Conservation (phyloP, 192 early-diverging fungal genomes). For the Gigaspora rosea region DNA sequence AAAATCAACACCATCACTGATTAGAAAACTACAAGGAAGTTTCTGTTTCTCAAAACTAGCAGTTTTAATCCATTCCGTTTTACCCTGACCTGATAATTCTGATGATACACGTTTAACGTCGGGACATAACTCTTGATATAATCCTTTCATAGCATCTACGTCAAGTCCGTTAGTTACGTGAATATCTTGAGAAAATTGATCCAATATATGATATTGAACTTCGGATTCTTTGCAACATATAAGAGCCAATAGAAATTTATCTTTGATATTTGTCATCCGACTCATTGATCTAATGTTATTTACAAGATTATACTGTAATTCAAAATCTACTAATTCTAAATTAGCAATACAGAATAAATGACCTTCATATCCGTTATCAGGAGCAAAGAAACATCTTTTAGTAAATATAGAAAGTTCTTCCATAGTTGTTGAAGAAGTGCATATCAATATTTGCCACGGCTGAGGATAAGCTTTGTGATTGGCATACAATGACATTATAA, state of each 20-base stretch:
- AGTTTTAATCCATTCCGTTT: constrained; percentile 30
- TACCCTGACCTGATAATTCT: constrained; percentile 26
- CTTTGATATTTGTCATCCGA: neutral
- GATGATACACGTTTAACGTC: constrained; percentile 24
- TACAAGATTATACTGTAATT: constrained; percentile 29
- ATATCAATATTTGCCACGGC: constrained; percentile 31
- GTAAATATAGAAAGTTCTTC: constrained; percentile 27
- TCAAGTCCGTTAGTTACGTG: constrained; percentile 3
- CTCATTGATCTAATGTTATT: constrained; percentile 24
- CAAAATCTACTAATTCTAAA: constrained; percentile 32
- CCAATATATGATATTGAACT: neutral
- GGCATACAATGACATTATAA: constrained; percentile 30
- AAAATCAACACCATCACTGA: constrained; percentile 27
- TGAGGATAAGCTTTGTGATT: constrained; percentile 25
- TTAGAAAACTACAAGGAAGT: constrained; percentile 18
- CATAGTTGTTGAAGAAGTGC: constrained; percentile 25
- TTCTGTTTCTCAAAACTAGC: neutral
- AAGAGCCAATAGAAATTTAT: constrained; percentile 19
- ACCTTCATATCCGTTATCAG: constrained; percentile 13
- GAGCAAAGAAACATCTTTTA: constrained; percentile 32
- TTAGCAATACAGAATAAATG: constrained; percentile 35
- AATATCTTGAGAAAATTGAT: neutral
- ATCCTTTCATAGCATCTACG: neutral
- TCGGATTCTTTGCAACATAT: neutral
- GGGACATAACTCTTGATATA: constrained; percentile 25